Evolutionary conservation across 768 basidiomycete genomes (phyloP).

Genomic region (Boletellus sp.): DNA sequence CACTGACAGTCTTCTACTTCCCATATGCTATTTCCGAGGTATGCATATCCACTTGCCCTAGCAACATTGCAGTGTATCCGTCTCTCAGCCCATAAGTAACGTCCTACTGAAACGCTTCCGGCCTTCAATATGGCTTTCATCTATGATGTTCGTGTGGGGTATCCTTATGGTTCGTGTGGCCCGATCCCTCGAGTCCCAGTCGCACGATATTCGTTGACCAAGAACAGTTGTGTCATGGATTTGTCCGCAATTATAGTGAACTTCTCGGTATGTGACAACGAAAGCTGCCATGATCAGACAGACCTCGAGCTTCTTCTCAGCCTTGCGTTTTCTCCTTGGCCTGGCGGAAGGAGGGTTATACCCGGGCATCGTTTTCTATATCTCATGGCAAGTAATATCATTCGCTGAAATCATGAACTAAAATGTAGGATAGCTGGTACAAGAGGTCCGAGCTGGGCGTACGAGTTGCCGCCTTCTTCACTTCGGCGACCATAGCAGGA

Average conservation of each 20-base stretch:
- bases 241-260: slow-evolving; percentile 56
- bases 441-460: slow-evolving; percentile 70
- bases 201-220: not conserved
- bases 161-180: slow-evolving; percentile 37
- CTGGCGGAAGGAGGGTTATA: slow-evolving; percentile 51
- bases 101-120: slow-evolving; percentile 53
- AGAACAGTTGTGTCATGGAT: slow-evolving; percentile 57
- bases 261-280: slow-evolving; percentile 46
- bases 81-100: slow-evolving; percentile 56
- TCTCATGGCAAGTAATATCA: slow-evolving; percentile 44
- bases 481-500: slow-evolving; percentile 74
- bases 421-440: slow-evolving; percentile 57
- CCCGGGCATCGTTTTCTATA: slow-evolving; percentile 56
- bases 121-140: slow-evolving; percentile 63
- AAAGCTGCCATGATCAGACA: not conserved
- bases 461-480: slow-evolving; percentile 73
- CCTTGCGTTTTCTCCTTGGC: slow-evolving; percentile 58
- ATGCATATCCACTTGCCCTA: slow-evolving; percentile 6
- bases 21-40: slow-evolving; percentile 72
- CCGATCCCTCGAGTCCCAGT: not conserved
- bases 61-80: not conserved
- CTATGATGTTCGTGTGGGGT: slow-evolving; percentile 41
- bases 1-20: slow-evolving; percentile 74
- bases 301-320: slow-evolving; percentile 28
- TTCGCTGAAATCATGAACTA: not conserved